A percentile compares a stretch with the other conserved stretches of the same genome.
phyloP scores from a whole-genome alignment of 169 alveolate species.

The Babesia sp. region DNA sequence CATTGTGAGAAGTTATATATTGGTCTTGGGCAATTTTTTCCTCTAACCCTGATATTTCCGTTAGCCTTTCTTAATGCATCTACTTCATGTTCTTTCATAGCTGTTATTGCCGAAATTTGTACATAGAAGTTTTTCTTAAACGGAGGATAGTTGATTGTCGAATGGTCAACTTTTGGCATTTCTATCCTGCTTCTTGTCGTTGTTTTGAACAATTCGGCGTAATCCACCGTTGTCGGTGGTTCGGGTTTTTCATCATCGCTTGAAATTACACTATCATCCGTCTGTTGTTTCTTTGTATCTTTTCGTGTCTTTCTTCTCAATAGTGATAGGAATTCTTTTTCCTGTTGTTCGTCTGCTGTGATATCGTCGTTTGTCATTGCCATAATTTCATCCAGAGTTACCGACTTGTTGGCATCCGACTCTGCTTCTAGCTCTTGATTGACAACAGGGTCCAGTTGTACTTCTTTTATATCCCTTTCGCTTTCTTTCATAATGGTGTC shows the following conservation, averaged over 20 bases:
- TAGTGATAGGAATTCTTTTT: constrained; percentile 37
- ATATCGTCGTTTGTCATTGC: constrained; percentile 37
- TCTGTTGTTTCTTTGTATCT: constrained; percentile 7
- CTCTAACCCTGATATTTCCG: constrained; percentile 89
- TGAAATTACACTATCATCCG: constrained; percentile 31
- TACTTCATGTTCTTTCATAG: constrained; percentile 87
- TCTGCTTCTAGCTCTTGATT: neutral
- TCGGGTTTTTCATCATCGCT: constrained; percentile 61
- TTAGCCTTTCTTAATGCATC: constrained; percentile 85
- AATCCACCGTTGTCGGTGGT: constrained; percentile 1
- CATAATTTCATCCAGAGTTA: constrained; percentile 55
- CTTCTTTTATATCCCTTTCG: constrained; percentile 16
- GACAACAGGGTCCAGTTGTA: constrained; percentile 23
- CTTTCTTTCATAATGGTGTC: constrained; percentile 19
- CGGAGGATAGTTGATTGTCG: constrained; percentile 80
- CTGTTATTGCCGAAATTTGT: constrained; percentile 84
- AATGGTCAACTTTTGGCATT: constrained; percentile 85
- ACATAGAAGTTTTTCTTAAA: constrained; percentile 85
- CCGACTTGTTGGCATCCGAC: constrained; percentile 29
- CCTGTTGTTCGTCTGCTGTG: constrained; percentile 8
- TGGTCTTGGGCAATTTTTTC: constrained; percentile 92
- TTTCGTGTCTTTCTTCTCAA: constrained; percentile 21
- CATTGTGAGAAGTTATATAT: constrained; percentile 93
- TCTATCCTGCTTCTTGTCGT: constrained; percentile 73
- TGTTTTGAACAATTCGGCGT: constrained; percentile 62